Evolutionary conservation across 2,329 filamentous ascomycete species (phyloP), one percentile per base, ranked within the genome.

Genomic region (Colletotrichum somersetense): DNA sequence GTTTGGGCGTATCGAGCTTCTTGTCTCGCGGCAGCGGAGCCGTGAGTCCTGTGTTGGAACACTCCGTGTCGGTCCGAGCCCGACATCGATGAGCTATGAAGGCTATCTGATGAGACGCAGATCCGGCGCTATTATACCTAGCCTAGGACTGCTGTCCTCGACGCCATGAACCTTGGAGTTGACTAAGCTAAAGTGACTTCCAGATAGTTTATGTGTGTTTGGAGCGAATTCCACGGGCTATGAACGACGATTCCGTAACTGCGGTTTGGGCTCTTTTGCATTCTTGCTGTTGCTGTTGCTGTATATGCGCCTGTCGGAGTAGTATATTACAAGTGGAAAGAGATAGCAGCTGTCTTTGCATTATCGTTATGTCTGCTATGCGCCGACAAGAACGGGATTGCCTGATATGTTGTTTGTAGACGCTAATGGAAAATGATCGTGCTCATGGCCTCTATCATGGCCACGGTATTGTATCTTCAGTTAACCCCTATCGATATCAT

Each of bases 21-120:
- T 62, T 62, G 59, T 62, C 59, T 52, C 59, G 46, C 35, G 48
- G 46, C 33, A 50, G 59, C 46, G 46, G 35, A 52, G 46, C 59
- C 59, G 30, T 23, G 12, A 26, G 33, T 23, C 16, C 40, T 40
- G 44, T 12, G 46, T 40, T 52, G 46, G 38, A 50, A 40, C 59
- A 35, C 23, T 38, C 20, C 16, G 46, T 52, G n/a, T 48, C 59
- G 33, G 59, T 62, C 59, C 33, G 59, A 52, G 33, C 46, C n/a
- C 23, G 12, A n/a, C 44, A 11, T 26, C 11, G 18, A 16, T 26
- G 44, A 30, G 33, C 18, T 40, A 5, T 16, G 35, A 57, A 11
- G 55, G 5, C n/a, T 40, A 20, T 40, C 12, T 4, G n/a, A 23
- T 23, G 6, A 8, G n/a, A 23, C 11, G 20, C 30, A 40, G 55